Percentiles rank a stretch among this genome's conserved stretches.
phyloP scores from a whole-genome alignment of 73 alveolate genomes.

The Stentor coeruleus region DNA sequence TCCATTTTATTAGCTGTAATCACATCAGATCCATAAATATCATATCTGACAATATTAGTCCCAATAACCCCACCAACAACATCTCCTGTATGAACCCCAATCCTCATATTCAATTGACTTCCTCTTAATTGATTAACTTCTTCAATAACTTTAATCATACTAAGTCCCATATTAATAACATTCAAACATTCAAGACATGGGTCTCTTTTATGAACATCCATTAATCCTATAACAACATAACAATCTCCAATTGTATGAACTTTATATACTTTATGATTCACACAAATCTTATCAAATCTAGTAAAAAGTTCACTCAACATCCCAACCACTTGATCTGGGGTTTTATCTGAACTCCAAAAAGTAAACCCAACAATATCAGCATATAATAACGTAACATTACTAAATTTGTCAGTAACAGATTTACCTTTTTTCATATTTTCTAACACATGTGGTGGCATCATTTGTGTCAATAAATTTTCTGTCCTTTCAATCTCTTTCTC shows the following conservation, averaged over 20 bases:
- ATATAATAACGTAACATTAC: slow-evolving; percentile 81
- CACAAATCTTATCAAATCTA: slow-evolving; percentile 91
- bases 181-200: slow-evolving; percentile 87
- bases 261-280: slow-evolving; percentile 82
- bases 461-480: slow-evolving; percentile 3
- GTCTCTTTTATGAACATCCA: slow-evolving; percentile 86
- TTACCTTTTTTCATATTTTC: slow-evolving; percentile 18
- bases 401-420: slow-evolving; percentile 69
- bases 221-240: slow-evolving; percentile 93
- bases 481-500: slow-evolving; percentile 16
- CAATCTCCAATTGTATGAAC: slow-evolving; percentile 98
- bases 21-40: slow-evolving; percentile 58
- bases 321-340: background rate
- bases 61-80: slow-evolving; percentile 61
- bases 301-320: slow-evolving; percentile 64
- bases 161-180: slow-evolving; percentile 72
- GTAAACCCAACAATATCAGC: slow-evolving; percentile 92
- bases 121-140: slow-evolving; percentile 38
- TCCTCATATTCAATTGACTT: slow-evolving; percentile 49
- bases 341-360: slow-evolving; percentile 14
- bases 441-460: slow-evolving; percentile 25
- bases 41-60: slow-evolving; percentile 58
- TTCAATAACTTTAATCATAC: slow-evolving; percentile 42
- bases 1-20: slow-evolving; percentile 59
- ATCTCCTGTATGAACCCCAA: slow-evolving; percentile 58